Percentiles rank a stretch among this genome's conserved stretches.
These are phyloP conservation scores for Botrytis deweyae DNA, from an alignment of 2,329 filamentous ascomycete species.

Conservation along the genomic window DNA sequence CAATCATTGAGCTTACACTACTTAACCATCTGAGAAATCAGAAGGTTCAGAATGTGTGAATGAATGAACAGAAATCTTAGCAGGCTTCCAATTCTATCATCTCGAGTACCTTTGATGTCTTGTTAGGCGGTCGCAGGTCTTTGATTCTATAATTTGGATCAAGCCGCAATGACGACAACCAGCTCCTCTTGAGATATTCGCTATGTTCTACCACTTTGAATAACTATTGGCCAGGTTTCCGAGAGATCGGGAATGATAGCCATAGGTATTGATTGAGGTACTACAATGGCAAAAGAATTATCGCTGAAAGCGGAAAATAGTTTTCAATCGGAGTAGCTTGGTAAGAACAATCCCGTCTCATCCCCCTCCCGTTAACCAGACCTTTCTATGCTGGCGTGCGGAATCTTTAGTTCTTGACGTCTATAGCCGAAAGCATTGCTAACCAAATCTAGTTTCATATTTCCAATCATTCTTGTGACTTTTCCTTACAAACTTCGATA, in stretches of 20 bases:
- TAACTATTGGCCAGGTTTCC: constrained; percentile 26
- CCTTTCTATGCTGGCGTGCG: background rate
- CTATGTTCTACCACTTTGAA: constrained; percentile 24
- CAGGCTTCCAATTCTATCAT: constrained; percentile 26
- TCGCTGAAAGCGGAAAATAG: constrained; percentile 39
- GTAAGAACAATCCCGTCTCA: constrained; percentile 28
- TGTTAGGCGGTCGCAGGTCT: constrained; percentile 1
- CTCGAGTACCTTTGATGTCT: constrained; percentile 20
- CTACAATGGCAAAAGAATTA: constrained; percentile 6
- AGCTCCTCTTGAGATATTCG: constrained; percentile 37
- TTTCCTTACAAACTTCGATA: constrained; percentile 20
- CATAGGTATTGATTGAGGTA: constrained; percentile 15
- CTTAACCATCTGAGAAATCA: constrained; percentile 31
- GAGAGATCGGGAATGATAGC: constrained; percentile 23
- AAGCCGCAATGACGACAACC: constrained; percentile 36
- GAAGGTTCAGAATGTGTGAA: constrained; percentile 38
- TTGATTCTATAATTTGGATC: constrained; percentile 12
- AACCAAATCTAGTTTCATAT: constrained; percentile 25
- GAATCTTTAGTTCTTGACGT: background rate
- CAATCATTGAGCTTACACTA: constrained; percentile 39
- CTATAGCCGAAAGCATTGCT: constrained; percentile 15
- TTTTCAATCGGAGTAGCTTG: constrained; percentile 42
- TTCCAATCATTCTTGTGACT: constrained; percentile 15
- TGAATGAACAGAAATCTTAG: constrained; percentile 43
- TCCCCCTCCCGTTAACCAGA: background rate